phyloP scores from a whole-genome alignment of 1,139 yeast species.

The Keqinozyma sinolaborantium region DNA sequence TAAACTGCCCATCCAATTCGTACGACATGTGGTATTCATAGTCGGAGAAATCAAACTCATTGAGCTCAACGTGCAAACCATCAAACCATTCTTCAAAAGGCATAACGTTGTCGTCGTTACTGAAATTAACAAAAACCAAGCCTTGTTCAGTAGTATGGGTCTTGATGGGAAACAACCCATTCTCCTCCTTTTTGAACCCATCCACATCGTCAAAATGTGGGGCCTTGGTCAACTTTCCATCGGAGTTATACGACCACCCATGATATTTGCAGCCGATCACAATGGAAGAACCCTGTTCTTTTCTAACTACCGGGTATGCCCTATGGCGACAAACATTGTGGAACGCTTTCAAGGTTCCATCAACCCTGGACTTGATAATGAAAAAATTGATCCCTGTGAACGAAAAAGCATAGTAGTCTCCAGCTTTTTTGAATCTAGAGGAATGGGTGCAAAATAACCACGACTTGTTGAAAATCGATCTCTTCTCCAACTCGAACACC shows the following conservation, averaged over 20 bases:
- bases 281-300: conserved; percentile 54
- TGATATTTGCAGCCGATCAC: conserved; percentile 60
- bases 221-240: conserved; percentile 55
- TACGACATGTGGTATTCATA: conserved; percentile 66
- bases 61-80: conserved; percentile 49
- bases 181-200: conserved; percentile 54
- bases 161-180: conserved; percentile 51
- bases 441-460: conserved; percentile 54
- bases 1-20: conserved; percentile 58
- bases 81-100: conserved; percentile 51
- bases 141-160: conserved; percentile 57
- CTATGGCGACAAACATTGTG: conserved; percentile 65
- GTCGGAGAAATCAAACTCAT: conserved; percentile 55
- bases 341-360: conserved; percentile 53
- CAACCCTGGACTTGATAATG: conserved; percentile 48
- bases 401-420: conserved; percentile 51
- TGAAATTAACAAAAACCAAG: conserved; percentile 52
- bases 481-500: conserved; percentile 53
- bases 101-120: conserved; percentile 25
- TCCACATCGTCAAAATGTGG: conserved; percentile 59
- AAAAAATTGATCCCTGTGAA: conserved; percentile 54
- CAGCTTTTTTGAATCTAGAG: conserved; percentile 50
- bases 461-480: conserved; percentile 52
- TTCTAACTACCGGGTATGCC: conserved; percentile 58
- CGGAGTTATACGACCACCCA: conserved; percentile 64